Percentiles rank a stretch among this genome's conserved stretches.
These are phyloP conservation scores for Bipolaris bicolor DNA, from an alignment of 2,329 filamentous ascomycete genomes.

Conservation along the genomic window DNA sequence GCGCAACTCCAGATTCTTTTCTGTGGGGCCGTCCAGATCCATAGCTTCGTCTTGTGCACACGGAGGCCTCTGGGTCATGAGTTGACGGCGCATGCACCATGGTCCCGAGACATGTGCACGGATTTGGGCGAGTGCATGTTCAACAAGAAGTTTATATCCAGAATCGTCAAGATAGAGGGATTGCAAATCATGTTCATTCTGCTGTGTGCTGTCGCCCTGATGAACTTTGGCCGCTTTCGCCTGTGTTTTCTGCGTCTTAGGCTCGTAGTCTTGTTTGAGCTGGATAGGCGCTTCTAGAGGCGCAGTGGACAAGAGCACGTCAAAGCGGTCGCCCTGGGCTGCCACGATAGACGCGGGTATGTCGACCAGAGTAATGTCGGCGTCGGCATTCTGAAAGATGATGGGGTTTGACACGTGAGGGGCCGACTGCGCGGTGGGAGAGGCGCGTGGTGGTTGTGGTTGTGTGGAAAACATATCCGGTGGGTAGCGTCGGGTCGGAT, in stretches of 20 bases:
- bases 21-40: constrained; percentile 28
- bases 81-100: constrained; percentile 36
- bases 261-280: constrained; percentile 58
- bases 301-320: constrained; percentile 55
- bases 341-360: constrained; percentile 72
- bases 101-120: constrained; percentile 28
- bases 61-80: constrained; percentile 28
- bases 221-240: constrained; percentile 49
- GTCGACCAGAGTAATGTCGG: constrained; percentile 67
- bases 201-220: constrained; percentile 39
- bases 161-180: constrained; percentile 10
- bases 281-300: constrained; percentile 57
- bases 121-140: constrained; percentile 48
- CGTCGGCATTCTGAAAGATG: constrained; percentile 60
- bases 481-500: constrained; percentile 21
- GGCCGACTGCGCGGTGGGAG: neutral
- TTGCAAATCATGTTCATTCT: constrained; percentile 25
- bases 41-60: constrained; percentile 19
- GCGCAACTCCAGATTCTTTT: constrained; percentile 38
- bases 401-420: constrained; percentile 40
- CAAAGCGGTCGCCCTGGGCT: constrained; percentile 60
- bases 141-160: constrained; percentile 47
- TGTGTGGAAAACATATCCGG: constrained; percentile 14
- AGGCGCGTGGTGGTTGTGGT: neutral
- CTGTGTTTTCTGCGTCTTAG: constrained; percentile 56